Evolutionary conservation across 2,329 filamentous ascomycete species (phyloP).

Genomic region (Trichoderma afroharzianum): DNA sequence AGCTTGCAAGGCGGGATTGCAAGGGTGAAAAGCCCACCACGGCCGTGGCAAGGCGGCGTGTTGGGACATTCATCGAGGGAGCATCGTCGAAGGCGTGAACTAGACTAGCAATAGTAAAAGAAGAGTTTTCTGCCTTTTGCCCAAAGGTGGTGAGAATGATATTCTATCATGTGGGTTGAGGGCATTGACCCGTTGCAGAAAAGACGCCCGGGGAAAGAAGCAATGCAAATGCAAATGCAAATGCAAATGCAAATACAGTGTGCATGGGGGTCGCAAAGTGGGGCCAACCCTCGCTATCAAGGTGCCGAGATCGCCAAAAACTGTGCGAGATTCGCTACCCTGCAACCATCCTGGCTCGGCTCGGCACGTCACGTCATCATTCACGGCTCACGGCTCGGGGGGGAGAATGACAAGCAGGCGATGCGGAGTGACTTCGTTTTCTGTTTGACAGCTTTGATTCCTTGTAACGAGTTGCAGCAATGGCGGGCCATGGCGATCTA

Average conservation of each 20-base stretch:
- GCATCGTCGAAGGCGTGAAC: slow-evolving; percentile 15
- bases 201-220: not conserved
- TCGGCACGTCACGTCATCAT: slow-evolving; percentile 6
- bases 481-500: slow-evolving; percentile 56
- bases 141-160: not conserved
- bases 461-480: slow-evolving; percentile 25
- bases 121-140: not conserved
- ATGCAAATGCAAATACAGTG: not conserved
- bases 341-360: slow-evolving; percentile 6
- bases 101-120: not conserved
- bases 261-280: not conserved
- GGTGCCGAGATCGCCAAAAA: not conserved
- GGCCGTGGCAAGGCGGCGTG: slow-evolving; percentile 26
- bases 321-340: not conserved
- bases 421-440: not conserved
- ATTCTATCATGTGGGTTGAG: slow-evolving; percentile 16
- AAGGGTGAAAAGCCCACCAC: slow-evolving; percentile 7
- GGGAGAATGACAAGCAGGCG: not conserved
- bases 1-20: slow-evolving; percentile 31
- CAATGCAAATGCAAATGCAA: not conserved
- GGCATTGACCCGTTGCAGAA: slow-evolving; percentile 20
- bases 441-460: not conserved
- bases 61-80: slow-evolving; percentile 30
- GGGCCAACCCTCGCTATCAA: not conserved
- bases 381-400: not conserved